Evolutionary conservation across 257 asterid species (phyloP), one percentile per base, ranked within the genome.

Genomic region (Voacanga thouarsii): DNA sequence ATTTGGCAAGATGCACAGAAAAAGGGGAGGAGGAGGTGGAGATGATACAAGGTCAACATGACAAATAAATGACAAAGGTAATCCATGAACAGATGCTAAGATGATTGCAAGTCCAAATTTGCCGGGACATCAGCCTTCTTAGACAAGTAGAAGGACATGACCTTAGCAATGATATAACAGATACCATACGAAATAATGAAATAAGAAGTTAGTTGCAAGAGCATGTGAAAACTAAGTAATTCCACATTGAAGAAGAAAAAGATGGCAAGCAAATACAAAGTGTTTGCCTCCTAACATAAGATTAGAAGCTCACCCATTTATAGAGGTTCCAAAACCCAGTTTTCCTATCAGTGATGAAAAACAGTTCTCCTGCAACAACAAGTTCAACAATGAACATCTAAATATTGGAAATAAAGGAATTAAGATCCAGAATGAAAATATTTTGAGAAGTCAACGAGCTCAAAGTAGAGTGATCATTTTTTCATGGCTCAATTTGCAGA

Each of bases 321-420:
- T 89, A 84, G 89, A 95, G 89, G 86, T 95, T 95, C 99, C 99
- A 95, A 80, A 93, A 95, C 76, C 99, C 99, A 84, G 83, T 87
- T 63, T 84, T 85, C 78, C 99, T 88, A 83, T 95, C 99, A 75
- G 92, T 95, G 77, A 95, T 81, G 84, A 93, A 95, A 89, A 83
- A 95, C 82, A 93, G 91, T 80, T 95, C 98, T 73, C 99, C 99
- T 95, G 97, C 81, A 81, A 79, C 74, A 69, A 60, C 77, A 81
- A 71, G 74, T 74, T 74, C 67, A 68, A 26, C 72, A 80, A 9
- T 64, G 24, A 49, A 76, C 18, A 64, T 4, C 28, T 61, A 45
- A 61, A 49, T 39, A 76, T 24, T 39, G 55, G 57, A 11, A 43
- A 75, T 21, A 41, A 41, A 41, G 16, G 50, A 68, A 41, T 41